These are phyloP conservation scores for Sporothrix pallida DNA, from an alignment of 2,329 filamentous ascomycete species.

Conservation along the genomic window DNA sequence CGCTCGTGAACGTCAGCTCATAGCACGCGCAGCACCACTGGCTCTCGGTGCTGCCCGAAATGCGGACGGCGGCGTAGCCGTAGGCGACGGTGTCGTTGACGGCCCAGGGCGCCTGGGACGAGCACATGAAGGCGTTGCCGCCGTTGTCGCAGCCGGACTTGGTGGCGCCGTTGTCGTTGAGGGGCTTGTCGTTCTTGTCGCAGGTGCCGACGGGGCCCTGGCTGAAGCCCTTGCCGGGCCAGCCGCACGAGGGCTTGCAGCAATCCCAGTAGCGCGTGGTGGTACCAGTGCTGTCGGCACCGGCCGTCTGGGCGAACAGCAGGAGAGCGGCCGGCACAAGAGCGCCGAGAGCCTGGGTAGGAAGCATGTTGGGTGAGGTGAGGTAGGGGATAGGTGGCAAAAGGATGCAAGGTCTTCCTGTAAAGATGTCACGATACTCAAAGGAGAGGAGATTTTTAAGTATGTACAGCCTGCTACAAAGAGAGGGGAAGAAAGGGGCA, in stretches of 20 bases:
- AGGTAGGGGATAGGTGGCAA: background rate
- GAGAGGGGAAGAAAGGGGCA: background rate
- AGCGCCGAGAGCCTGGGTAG: conserved; percentile 14
- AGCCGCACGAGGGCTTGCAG: conserved; percentile 69
- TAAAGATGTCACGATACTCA: conserved; percentile 2
- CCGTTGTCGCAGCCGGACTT: conserved; percentile 50
- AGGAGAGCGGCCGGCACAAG: conserved; percentile 24
- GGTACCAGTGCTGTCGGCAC: conserved; percentile 33
- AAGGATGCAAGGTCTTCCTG: background rate
- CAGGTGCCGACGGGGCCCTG: conserved; percentile 53
- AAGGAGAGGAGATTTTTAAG: too few relatives aligned
- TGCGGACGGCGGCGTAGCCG: conserved; percentile 59
- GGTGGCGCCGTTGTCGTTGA: conserved; percentile 49
- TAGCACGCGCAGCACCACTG: conserved; percentile 63
- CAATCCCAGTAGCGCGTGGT: conserved; percentile 59
- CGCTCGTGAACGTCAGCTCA: conserved; percentile 64
- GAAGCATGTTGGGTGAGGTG: conserved; percentile 27
- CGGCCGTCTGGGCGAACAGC: conserved; percentile 20
- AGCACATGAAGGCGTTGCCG: conserved; percentile 60
- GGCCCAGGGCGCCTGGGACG: conserved; percentile 57
- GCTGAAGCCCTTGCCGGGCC: conserved; percentile 57
- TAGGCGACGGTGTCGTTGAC: conserved; percentile 58
- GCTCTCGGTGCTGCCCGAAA: conserved; percentile 51
- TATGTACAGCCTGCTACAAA: background rate
- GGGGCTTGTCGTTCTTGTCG: conserved; percentile 55